Base-by-base conservation (phyloP, 768 basidiomycete species). In the Phanerodontia chrysosporium region DNA sequence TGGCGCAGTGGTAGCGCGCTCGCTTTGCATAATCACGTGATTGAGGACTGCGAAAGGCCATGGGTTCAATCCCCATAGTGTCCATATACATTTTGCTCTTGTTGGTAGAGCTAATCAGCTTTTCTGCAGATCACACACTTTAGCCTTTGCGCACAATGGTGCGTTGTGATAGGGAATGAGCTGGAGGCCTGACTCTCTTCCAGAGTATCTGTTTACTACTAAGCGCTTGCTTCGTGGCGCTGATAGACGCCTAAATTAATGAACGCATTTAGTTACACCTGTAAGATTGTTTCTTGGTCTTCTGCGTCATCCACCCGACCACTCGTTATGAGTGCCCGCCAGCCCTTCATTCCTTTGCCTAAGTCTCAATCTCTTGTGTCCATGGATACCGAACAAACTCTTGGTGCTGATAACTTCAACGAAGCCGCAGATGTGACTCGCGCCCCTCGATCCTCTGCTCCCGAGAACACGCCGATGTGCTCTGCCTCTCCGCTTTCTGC, bases 321-420 rank as follows among this genome's bases (percentile, higher is more conserved):
- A n/a, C n/a, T n/a, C n/a, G n/a, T n/a, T n/a, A 69, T 68, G 68
- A 69, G 68, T 55, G 68, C 68, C 45, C 54, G 68, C 12, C 57
- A 64, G 2, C 68, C 68, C 3, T 69, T 69, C 58, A 58, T 68
- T 10, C 68, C 68, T 44, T 63, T 64, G 36, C 61, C 57, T 7
- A 60, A 55, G 32, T 44, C 29, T n/a, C 44, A 46, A 32, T 32
- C 32, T 9, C 39, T 12, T 8, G 48, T 63, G 1, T 18, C 6
- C 4, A 7, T 18, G 4, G 39, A 18, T 18, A 18, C 16, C 18
- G 39, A 18, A 4, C 39, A 10, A 42, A 7, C 10, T 42, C 16
- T 18, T 42, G 39, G 18, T 4, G 4, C 6, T 42, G 18, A 18
- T 42, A 18, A 42, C 16, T 42, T 18, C 18, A 18, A n/a, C n/a